phyloP scores from a whole-genome alignment of 2,329 filamentous ascomycete genomes.

The Paraphaeosphaeria minitans region DNA sequence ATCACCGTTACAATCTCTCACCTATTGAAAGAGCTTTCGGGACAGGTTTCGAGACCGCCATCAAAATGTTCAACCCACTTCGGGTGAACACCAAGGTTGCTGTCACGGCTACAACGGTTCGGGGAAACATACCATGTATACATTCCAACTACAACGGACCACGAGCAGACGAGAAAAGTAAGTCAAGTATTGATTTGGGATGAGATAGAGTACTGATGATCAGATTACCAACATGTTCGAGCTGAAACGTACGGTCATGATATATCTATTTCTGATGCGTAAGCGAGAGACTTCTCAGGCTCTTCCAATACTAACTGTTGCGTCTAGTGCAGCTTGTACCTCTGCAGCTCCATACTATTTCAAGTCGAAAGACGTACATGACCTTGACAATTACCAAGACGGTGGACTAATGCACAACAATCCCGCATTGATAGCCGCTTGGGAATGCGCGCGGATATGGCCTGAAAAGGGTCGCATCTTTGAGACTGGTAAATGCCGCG shows the following conservation, averaged over 20 bases:
- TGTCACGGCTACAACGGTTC: conserved; percentile 28
- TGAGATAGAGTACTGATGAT: not conserved
- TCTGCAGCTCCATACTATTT: conserved; percentile 38
- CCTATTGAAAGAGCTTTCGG: conserved; percentile 30
- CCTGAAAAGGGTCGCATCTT: conserved; percentile 20
- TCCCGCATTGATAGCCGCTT: conserved; percentile 26
- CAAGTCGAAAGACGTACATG: conserved; percentile 25
- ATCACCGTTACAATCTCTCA: conserved; percentile 25
- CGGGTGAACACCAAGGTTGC: conserved; percentile 27
- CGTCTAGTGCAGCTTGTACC: conserved; percentile 29
- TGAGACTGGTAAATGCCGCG: conserved; percentile 6
- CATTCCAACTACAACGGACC: conserved; percentile 33
- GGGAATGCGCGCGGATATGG: conserved; percentile 30
- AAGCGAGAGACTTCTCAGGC: conserved; percentile 11
- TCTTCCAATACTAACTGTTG: conserved; percentile 1
- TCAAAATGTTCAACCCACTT: conserved; percentile 30
- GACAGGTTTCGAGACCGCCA: conserved; percentile 6
- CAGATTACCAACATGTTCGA: conserved; percentile 26
- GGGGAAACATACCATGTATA: conserved; percentile 23
- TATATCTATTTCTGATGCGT: conserved; percentile 28
- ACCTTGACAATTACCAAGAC: conserved; percentile 35
- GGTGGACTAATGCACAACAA: conserved; percentile 38
- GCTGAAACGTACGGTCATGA: conserved; percentile 22
- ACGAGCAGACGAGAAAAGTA: not conserved
- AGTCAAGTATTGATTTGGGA: not conserved